Conservation (phyloP, 139 green algal species). For the Auxenochlorella protothecoides region DNA sequence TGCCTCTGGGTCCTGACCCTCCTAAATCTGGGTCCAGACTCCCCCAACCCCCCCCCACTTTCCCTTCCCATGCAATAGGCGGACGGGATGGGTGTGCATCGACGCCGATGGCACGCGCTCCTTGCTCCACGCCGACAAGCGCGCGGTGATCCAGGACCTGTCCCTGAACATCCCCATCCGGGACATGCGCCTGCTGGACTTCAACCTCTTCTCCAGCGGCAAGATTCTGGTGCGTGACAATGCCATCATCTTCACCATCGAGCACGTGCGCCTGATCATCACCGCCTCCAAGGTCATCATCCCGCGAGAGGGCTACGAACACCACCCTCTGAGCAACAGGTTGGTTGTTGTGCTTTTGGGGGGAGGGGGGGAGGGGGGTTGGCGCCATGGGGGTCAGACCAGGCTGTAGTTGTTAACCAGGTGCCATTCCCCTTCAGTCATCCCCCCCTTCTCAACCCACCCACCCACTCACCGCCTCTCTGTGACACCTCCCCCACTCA, state of each 20-base stretch:
- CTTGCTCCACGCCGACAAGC: slow-evolving; percentile 63
- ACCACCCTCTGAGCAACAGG: slow-evolving; percentile 7
- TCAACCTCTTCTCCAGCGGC: slow-evolving; percentile 32
- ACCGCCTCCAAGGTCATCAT: slow-evolving; percentile 48
- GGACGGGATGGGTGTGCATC: slow-evolving; percentile 43
- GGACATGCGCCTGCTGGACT: slow-evolving; percentile 76
- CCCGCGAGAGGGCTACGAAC: slow-evolving; percentile 33
- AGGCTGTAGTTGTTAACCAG: no score
- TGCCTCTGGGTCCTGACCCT: not conserved
- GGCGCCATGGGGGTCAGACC: no score
- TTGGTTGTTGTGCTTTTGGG: no score
- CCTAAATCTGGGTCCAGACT: not conserved
- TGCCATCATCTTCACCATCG: slow-evolving; percentile 62
- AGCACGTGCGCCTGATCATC: slow-evolving; percentile 71
- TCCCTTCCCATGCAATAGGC: slow-evolving; percentile 9
- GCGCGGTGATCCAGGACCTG: slow-evolving; percentile 52
- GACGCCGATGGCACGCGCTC: slow-evolving; percentile 27
- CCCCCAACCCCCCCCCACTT: not conserved
- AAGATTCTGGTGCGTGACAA: slow-evolving; percentile 70
- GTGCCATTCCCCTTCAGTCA: no score
- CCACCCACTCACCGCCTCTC: no score
- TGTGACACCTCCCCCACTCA: no score
- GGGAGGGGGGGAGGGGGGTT: no score
- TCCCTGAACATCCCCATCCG: slow-evolving; percentile 66
- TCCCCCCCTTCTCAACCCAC: no score